Conservation (phyloP, 1,284 basidiomycete genomes). For the Afroboletus lepidellus region DNA sequence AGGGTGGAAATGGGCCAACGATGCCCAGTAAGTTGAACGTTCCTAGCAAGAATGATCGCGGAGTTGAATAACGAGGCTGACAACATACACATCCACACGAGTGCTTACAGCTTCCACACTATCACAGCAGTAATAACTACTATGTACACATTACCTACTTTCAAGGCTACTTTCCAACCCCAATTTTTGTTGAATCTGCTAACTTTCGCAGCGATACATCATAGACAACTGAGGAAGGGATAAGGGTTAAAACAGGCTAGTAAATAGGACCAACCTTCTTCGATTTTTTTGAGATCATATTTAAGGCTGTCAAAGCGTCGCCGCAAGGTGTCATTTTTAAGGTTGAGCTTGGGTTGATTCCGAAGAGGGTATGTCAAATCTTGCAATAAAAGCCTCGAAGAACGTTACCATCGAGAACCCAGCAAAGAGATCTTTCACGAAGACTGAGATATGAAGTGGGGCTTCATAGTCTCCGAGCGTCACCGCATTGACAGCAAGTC, state of each 20-base stretch:
- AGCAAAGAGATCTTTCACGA: constrained; percentile 79
- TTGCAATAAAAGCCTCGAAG: not conserved
- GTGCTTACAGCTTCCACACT: too few relatives aligned
- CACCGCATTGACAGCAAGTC: constrained; percentile 79
- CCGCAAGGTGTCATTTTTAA: constrained; percentile 82
- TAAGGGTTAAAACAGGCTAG: constrained; percentile 8
- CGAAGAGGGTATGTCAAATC: constrained; percentile 12
- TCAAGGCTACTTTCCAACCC: not conserved
- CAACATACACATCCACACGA: not conserved
- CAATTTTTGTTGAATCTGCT: constrained; percentile 21
- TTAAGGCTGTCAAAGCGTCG: constrained; percentile 80
- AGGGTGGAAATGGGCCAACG: constrained; percentile 2
- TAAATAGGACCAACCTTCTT: constrained; percentile 62
- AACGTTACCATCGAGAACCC: constrained; percentile 75
- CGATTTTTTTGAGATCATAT: constrained; percentile 87
- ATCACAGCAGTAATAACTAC: not conserved
- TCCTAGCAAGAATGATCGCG: constrained; percentile 18
- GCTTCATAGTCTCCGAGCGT: constrained; percentile 80
- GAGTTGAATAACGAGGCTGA: constrained; percentile 16
- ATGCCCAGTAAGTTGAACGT: constrained; percentile 10
- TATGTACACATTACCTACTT: not conserved
- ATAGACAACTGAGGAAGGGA: constrained; percentile 63
- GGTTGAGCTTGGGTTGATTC: constrained; percentile 58
- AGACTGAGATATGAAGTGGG: constrained; percentile 74
- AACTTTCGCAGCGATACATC: constrained; percentile 79